Evolutionary conservation across 164 flowering plant species (phyloP), one percentile per base, ranked within the genome.

Genomic region (Euptelea pleiosperma): DNA sequence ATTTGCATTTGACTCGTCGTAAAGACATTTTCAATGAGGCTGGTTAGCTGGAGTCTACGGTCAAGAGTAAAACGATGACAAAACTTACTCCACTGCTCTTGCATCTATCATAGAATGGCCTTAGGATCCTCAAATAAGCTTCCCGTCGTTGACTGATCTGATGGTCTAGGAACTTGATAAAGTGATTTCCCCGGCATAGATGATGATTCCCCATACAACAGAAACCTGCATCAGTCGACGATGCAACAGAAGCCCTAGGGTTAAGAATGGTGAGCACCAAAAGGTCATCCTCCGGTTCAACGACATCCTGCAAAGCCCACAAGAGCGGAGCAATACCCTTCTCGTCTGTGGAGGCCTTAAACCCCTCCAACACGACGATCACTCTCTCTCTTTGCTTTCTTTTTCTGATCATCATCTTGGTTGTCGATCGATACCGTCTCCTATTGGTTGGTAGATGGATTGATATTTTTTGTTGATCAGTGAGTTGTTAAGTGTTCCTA

Each of bases 41-140:
- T n/a, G n/a, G n/a, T n/a, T n/a, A n/a, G n/a, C n/a, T n/a, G n/a
- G n/a, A n/a, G n/a, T n/a, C n/a, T n/a, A n/a, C n/a, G n/a, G n/a
- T n/a, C n/a, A n/a, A n/a, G n/a, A n/a, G n/a, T n/a, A n/a, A n/a
- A n/a, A n/a, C n/a, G n/a, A n/a, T n/a, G n/a, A n/a, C 6, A 11
- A 22, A n/a, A 68, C 73, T 65, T 65, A 75, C 79, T 26, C 68
- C 68, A 47, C 2, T 59, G 37, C 16, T 45, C 62, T 71, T 75
- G 69, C 75, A 75, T 29, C 22, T 42, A 15, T 68, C 50, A 30
- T 75, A 66, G 31, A 54, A 71, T 24, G 73, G 75, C 52, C 72
- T 63, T 49, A 75, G 57, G 55, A 46, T 56, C 41, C 56, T 12
- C 43, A 9, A 24, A 47, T 58, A 75, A 29, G 37, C 37, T 34